Base-by-base conservation (phyloP, 495 filamentous ascomycete species). In the Choiromyces venosus region DNA sequence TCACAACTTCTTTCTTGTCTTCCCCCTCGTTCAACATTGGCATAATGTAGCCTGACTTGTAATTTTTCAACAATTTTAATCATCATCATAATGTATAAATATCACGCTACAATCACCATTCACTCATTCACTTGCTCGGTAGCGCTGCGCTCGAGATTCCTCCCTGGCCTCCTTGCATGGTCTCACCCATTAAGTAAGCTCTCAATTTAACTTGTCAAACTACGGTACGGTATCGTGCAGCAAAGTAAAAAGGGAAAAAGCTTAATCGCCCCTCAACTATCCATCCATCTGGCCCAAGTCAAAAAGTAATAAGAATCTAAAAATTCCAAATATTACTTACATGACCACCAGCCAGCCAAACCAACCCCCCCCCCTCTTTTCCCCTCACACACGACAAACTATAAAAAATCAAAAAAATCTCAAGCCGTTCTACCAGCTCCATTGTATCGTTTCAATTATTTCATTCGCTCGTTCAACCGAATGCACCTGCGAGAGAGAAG, bases 381-480 rank as follows among this genome's bases (percentile, higher is more conserved):
- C n/a, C n/a, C n/a, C n/a, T n/a, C n/a, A n/a, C n/a, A n/a, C 52
- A 61, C 52, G 25, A 4, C 52, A 61, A 61, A 61, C 25, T 29
- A 61, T 29, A 61, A 33, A 29, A 1, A 61, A 61, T 29, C 14
- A 61, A 33, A 29, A 1, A 61, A 61, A 61, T 61, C 52, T 61
- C 52, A 61, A 61, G 25, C 52, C 52, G 25, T 61, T 61, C 52
- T 61, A 61, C 52, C 52, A 33, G 52, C 52, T 18, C 52, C 52
- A 33, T 29, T 33, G 52, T 33, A 61, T 61, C 52, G 52, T 61
- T 61, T 69, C 74, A 64, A 72, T 69, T 65, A 72, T 77, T 68
- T 40, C 71, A 66, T 71, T 76, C 68, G 66, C 66, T 77, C 68
- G 71, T 38, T 37, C 71, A 75, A 76, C 65, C 68, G 46, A 73